A percentile compares a stretch with the other conserved stretches of the same genome.
phyloP scores from a whole-genome alignment of 768 basidiomycete species.

The Rhodosporidiobolus sp. region DNA sequence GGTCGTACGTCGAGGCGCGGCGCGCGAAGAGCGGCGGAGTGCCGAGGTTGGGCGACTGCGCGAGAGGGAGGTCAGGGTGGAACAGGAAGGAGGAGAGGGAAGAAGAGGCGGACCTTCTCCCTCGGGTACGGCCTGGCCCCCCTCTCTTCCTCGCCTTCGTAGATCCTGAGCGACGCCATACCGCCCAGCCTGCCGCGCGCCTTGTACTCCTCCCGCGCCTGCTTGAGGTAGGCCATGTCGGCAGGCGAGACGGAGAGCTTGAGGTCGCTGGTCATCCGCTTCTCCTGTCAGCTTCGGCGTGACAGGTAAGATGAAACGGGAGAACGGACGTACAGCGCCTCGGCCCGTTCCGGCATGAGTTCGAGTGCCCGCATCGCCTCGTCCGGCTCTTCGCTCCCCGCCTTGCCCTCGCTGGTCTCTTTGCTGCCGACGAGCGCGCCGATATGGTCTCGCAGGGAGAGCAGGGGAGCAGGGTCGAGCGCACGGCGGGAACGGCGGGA shows the following conservation, averaged over 20 bases:
- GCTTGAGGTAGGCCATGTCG: neutral
- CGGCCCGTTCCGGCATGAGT: neutral
- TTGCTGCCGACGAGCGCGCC: neutral
- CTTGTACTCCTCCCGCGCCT: neutral
- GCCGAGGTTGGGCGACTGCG: constrained; percentile 1
- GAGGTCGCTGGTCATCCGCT: neutral
- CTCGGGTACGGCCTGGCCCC: too few species aligned
- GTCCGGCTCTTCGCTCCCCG: neutral
- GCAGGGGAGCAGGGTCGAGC: neutral
- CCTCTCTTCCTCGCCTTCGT: neutral
- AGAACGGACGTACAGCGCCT: neutral
- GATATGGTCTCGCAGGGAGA: neutral
- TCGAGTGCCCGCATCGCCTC: neutral
- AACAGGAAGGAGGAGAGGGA: neutral
- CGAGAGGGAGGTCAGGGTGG: too few species aligned
- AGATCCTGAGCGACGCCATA: neutral
- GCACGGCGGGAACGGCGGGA: neutral
- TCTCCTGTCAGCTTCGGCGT: neutral
- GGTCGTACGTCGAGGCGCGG: neutral
- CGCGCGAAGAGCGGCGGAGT: constrained; percentile 7
- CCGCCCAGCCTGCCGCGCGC: neutral
- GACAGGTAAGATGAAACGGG: too few species aligned
- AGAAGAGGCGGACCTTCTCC: neutral
- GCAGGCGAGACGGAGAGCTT: neutral
- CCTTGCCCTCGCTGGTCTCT: too few species aligned